phyloP scores from a whole-genome alignment of 331 rosid species.

The Rhamnella rubrinervis region DNA sequence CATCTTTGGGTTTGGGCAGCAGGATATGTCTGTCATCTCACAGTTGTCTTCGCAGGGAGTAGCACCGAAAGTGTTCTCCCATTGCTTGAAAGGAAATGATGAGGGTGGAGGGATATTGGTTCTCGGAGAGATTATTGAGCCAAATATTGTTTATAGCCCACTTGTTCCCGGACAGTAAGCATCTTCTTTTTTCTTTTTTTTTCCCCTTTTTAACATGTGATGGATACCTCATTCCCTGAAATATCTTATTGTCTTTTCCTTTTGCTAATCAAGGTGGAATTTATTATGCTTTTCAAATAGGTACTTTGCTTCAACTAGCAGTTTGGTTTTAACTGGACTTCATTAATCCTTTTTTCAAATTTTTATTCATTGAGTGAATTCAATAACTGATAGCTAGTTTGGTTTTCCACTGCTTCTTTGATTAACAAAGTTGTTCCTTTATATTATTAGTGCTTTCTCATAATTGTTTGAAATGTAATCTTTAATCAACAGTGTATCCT shows the following conservation, averaged over 20 bases:
- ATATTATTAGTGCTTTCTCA: not conserved
- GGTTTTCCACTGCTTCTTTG: no score
- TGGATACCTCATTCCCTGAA: not conserved
- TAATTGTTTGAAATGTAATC: no score
- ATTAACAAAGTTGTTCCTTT: no score
- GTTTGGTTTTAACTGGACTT: constrained; percentile 1
- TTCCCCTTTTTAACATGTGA: not conserved
- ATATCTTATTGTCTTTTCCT: not conserved
- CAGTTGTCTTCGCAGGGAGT: constrained; percentile 83
- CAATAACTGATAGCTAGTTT: not conserved
- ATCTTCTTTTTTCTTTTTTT: not conserved
- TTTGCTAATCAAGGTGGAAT: no score
- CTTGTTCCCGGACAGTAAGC: constrained; percentile 93
- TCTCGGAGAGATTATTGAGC: constrained; percentile 87
- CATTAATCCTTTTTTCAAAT: not conserved
- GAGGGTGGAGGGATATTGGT: constrained; percentile 92
- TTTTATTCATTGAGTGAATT: not conserved
- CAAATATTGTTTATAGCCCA: constrained; percentile 79
- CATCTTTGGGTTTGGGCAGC: constrained; percentile 96
- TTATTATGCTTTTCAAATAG: no score
- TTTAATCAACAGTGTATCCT: no score
- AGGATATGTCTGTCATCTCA: constrained; percentile 77
- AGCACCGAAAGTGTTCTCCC: constrained; percentile 88
- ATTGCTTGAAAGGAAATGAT: constrained; percentile 88
- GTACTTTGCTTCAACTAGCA: no score